Percentiles rank a stretch among this genome's conserved stretches.
phyloP scores from a whole-genome alignment of 768 basidiomycete species.

The Tricholoma sp. region DNA sequence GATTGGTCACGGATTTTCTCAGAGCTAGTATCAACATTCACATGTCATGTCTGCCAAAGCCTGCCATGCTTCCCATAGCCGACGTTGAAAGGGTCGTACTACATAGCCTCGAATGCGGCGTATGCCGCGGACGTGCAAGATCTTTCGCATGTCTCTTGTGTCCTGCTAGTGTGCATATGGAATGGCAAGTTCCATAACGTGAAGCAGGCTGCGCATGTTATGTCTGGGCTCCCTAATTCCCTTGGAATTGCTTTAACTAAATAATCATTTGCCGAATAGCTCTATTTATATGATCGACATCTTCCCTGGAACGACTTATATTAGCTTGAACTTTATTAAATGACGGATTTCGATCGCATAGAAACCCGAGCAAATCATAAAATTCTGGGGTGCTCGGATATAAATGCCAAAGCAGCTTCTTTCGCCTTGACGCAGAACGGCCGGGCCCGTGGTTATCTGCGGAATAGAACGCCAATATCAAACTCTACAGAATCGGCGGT shows the following conservation, averaged over 20 bases:
- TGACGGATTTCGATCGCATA: not conserved
- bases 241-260: no score
- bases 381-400: not conserved
- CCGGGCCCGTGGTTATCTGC: not conserved
- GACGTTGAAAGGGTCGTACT: not conserved
- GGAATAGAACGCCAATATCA: not conserved
- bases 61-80: not conserved
- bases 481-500: no score
- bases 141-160: no score
- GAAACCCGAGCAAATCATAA: not conserved
- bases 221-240: no score
- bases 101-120: not conserved
- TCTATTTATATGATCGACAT: not conserved
- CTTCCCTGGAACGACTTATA: not conserved
- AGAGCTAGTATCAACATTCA: not conserved
- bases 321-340: not conserved
- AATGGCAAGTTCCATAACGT: no score
- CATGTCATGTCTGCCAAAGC: not conserved
- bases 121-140: not conserved
- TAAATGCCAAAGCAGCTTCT: not conserved
- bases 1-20: no score
- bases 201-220: no score
- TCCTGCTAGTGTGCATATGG: no score
- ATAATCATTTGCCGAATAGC: no score
- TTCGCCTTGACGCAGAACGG: not conserved